Percentiles rank a stretch among this genome's conserved stretches.
Evolutionary conservation across 768 basidiomycete species (phyloP).

Genomic region (Tricholoma bakamatsutake): DNA sequence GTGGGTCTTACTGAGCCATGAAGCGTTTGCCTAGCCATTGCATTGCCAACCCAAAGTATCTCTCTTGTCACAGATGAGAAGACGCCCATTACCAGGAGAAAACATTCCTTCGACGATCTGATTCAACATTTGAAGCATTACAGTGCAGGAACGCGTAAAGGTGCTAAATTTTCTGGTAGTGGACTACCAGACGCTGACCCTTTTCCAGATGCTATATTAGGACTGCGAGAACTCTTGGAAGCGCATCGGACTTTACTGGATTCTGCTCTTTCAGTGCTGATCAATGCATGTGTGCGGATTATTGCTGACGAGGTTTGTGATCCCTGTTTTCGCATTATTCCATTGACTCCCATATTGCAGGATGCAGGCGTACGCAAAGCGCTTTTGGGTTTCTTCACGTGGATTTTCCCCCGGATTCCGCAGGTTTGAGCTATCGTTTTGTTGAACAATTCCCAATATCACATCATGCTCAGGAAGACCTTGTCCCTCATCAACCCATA

Average conservation of each 20-base stretch:
- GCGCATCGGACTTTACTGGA: constrained; percentile 50
- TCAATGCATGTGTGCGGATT: constrained; percentile 60
- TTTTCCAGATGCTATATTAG: constrained; percentile 60
- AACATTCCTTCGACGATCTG: constrained; percentile 72
- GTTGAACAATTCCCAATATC: not conserved
- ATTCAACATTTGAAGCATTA: constrained; percentile 80
- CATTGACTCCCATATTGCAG: constrained; percentile 32
- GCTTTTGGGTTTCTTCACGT: constrained; percentile 60
- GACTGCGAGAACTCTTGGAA: constrained; percentile 68
- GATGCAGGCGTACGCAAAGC: constrained; percentile 76
- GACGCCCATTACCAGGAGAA: constrained; percentile 70
- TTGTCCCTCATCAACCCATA: constrained; percentile 68
- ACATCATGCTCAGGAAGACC: constrained; percentile 43
- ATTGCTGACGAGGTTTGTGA: constrained; percentile 74
- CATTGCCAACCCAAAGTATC: constrained; percentile 82
- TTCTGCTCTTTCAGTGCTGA: constrained; percentile 44
- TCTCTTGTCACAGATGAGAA: constrained; percentile 44
- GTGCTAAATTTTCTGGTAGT: constrained; percentile 26
- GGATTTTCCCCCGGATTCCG: constrained; percentile 65
- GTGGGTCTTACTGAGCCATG: constrained; percentile 2
- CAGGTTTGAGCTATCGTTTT: constrained; percentile 22
- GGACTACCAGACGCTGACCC: not conserved
- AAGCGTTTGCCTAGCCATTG: constrained; percentile 58
- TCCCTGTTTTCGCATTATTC: not conserved
- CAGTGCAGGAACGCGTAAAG: constrained; percentile 69